Evolutionary conservation across 306 rosid genomes (phyloP), one percentile per base, ranked within the genome.

Genomic region (Astragalus glycyphyllos): DNA sequence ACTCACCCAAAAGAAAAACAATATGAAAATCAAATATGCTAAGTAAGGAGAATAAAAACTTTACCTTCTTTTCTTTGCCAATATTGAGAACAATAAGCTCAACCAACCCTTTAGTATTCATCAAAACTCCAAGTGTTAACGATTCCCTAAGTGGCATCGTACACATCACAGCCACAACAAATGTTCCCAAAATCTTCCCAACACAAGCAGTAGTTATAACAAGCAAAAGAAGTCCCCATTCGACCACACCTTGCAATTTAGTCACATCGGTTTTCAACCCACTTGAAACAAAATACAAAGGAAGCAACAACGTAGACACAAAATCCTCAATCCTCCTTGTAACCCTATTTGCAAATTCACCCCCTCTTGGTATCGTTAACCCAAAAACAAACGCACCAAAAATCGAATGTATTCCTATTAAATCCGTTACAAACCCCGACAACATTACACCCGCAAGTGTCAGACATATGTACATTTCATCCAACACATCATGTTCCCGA

Each of bases 11-110:
- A 37, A 37, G 41, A 37, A 37, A 8, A 37, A 37, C 8, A 45
- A 45, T 11, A 45, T 11, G 51, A 20, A 20, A 20, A 20, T 20
- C 2, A 1, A 20, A 20, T 0, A 49, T 26, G 4, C 4, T 26
- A 26, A 26, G 31, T 26, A 11, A 29, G 7, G 10, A 56, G 11
- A 57, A 57, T 44, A 16, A 11, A 59, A 9, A 59, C 31, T 74
- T 44, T 4, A 91, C 97, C 92, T 91, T 88, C 69, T 85, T 86
- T 79, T 91, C 97, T 56, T 48, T 83, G 71, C 97, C 97, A 56
- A 91, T 86, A 80, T 91, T 91, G 79, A 91, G 97, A 58, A 91
- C 97, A 2, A 90, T 90, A 47, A 90, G 90, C 78, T 90, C 97
- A 2, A 90, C 95, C 79, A 90, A 79, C 5, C 97, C 97, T 60